Evolutionary conservation across 2,329 filamentous ascomycete species (phyloP).

Genomic region (Aspergillus cejpii): DNA sequence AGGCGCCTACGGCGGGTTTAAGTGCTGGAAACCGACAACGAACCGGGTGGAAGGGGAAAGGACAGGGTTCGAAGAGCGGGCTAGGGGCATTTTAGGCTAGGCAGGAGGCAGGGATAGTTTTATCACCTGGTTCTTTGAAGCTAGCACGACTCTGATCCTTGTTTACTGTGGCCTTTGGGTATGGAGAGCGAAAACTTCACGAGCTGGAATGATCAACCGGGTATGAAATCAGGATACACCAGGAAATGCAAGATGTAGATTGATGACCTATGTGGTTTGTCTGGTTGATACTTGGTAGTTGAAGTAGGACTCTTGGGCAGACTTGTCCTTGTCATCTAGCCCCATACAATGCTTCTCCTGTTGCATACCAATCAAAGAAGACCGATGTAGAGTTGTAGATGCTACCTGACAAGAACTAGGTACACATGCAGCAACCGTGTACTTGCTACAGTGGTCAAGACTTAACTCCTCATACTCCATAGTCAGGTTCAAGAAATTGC

Average conservation of each 20-base stretch:
- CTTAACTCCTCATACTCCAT: background rate
- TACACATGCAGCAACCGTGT: background rate
- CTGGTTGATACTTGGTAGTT: no score
- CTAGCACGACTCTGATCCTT: background rate
- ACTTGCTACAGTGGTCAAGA: background rate
- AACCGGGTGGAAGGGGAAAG: conserved; percentile 24
- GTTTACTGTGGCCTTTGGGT: background rate
- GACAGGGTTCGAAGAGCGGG: conserved; percentile 1
- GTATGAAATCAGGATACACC: background rate
- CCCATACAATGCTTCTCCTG: no score
- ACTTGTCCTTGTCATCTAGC: no score
- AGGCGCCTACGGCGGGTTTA: conserved; percentile 17
- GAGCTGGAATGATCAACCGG: background rate
- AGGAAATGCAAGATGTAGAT: background rate
- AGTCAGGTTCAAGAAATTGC: no score
- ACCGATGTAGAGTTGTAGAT: no score
- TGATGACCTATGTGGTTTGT: background rate
- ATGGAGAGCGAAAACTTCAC: background rate
- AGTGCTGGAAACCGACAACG: conserved; percentile 22
- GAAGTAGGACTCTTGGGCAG: no score
- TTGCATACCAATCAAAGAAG: no score
- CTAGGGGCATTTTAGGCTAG: conserved; percentile 1
- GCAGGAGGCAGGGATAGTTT: background rate
- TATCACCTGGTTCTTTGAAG: background rate
- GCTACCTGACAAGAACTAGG: background rate